Percentiles rank a stretch among this genome's conserved stretches.
These are phyloP conservation scores for Termitomyces sp. DNA, from an alignment of 768 basidiomycete species.

Conservation along the genomic window DNA sequence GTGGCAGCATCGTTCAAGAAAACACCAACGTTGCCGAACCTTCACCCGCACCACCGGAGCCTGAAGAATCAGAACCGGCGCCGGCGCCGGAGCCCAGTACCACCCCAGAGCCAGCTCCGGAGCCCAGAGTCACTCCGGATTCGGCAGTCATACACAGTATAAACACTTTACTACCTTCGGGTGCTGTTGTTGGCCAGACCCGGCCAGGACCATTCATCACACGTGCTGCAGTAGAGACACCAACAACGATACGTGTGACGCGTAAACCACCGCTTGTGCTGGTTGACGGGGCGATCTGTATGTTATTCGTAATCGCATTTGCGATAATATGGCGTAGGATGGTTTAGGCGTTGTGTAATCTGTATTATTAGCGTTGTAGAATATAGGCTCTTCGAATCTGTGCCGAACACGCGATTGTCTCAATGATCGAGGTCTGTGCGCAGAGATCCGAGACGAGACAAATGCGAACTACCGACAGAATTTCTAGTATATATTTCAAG, in stretches of 20 bases:
- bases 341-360: conserved; percentile 21
- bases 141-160: conserved; percentile 6
- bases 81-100: not conserved
- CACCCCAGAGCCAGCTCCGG: not conserved
- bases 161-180: conserved; percentile 6
- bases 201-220: conserved; percentile 7
- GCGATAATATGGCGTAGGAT: conserved; percentile 62
- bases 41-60: not conserved
- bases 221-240: conserved; percentile 9
- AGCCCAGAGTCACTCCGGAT: not conserved
- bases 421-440: conserved; percentile 3
- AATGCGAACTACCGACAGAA: not conserved
- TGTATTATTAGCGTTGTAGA: conserved; percentile 6
- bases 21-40: not conserved
- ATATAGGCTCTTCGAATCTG: not conserved
- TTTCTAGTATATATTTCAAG: not conserved
- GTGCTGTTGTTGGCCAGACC: conserved; percentile 1
- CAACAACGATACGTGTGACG: conserved; percentile 7
- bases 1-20: not conserved
- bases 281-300: conserved; percentile 69
- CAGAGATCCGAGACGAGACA: conserved; percentile 15
- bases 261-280: conserved; percentile 48
- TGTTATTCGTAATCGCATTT: conserved; percentile 62
- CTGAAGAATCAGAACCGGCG: not conserved
- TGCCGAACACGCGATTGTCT: not conserved